Base-by-base conservation (phyloP, 2,329 filamentous ascomycete genomes). In the Talaromyces piceae region DNA sequence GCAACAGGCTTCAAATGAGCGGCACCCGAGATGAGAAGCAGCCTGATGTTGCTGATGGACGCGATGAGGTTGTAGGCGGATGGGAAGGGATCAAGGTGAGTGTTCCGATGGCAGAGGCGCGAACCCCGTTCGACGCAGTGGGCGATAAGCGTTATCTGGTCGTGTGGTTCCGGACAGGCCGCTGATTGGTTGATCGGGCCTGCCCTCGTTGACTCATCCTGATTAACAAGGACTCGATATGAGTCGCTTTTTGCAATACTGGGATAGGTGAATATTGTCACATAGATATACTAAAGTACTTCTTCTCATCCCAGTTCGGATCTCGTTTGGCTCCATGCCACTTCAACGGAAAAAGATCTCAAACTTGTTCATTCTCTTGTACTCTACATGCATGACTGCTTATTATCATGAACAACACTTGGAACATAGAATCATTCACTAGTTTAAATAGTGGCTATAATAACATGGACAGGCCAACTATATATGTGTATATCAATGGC, bases 201-300 rank as follows among this genome's bases (percentile, higher is more conserved):
- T 12, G n/a, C 3, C 25, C 30, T n/a, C 5, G n/a, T 39, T 43
- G 51, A 53, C 28, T 49, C 51, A 53, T 43, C n/a, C 16, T 53
- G 51, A 53, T 49, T 53, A 47, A 52, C 49, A 13, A 31, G 28
- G 28, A 31, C 28, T 9, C n/a, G n/a, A n/a, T n/a, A n/a, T n/a
- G n/a, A n/a, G n/a, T n/a, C n/a, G n/a, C n/a, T n/a, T n/a, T n/a
- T n/a, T n/a, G n/a, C n/a, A 31, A 13, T 11, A 7, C 28, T 30
- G 28, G 28, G 13, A 30, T 30, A 7, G 6, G 27, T 12, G 27
- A 30, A 12, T 30, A 30, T 4, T 30, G n/a, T n/a, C n/a, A n/a
- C n/a, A n/a, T n/a, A n/a, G n/a, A n/a, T n/a, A n/a, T n/a, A n/a
- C n/a, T n/a, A n/a, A n/a, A n/a, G n/a, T n/a, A n/a, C n/a, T n/a